These are phyloP conservation scores for Mycena galericulata DNA, from an alignment of 768 basidiomycete genomes.

Conservation along the genomic window DNA sequence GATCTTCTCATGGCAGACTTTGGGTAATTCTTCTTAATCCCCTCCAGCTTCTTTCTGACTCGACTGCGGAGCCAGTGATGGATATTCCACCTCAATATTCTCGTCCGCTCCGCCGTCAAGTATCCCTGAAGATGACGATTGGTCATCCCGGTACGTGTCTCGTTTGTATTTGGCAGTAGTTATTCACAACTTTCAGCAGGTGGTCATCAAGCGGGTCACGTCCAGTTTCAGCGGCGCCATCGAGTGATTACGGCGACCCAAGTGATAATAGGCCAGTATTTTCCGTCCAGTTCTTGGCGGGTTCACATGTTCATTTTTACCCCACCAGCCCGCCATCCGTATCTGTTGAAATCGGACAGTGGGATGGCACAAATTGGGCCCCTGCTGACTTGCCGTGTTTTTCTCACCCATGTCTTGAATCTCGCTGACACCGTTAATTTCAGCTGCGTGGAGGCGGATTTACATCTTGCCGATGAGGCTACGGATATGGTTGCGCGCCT, in stretches of 20 bases:
- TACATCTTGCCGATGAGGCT: no score
- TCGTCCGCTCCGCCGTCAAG: conserved; percentile 6
- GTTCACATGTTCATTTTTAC: no score
- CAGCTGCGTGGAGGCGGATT: no score
- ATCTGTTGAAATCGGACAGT: no score
- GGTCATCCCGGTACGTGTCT: conserved; percentile 15
- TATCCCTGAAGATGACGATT: conserved; percentile 10
- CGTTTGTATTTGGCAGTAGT: not conserved
- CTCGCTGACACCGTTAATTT: not conserved
- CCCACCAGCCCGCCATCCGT: no score
- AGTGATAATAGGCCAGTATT: no score
- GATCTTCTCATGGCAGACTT: conserved; percentile 6
- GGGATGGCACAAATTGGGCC: no score
- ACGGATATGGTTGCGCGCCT: not conserved
- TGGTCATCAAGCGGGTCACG: no score
- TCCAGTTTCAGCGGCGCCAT: no score
- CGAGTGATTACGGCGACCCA: no score
- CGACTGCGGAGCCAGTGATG: not conserved
- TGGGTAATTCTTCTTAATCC: not conserved
- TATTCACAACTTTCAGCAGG: no score
- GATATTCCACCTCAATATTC: not conserved
- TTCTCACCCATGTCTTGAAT: not conserved
- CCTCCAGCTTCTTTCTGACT: not conserved
- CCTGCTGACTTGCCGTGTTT: not conserved
- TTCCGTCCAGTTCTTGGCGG: no score